Evolutionary conservation across 2,329 filamentous ascomycete genomes (phyloP).

Genomic region (Lasiodiplodia hormozganensis): DNA sequence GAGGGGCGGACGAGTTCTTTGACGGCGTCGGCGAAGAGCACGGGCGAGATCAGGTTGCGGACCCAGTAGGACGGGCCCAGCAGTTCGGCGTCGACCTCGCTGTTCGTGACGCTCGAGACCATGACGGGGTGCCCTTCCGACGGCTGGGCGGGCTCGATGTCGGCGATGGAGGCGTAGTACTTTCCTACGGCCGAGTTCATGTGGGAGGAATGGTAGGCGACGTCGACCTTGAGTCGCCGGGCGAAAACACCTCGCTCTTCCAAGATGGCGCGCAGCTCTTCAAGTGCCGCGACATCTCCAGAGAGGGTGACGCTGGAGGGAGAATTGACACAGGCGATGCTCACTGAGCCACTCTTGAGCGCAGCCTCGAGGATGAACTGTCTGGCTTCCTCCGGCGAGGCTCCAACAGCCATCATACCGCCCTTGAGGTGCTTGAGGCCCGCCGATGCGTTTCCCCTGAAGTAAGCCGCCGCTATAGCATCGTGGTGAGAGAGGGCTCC

Average conservation of each 20-base stretch:
- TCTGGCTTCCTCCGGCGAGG: conserved; percentile 29
- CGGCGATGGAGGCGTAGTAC: conserved; percentile 25
- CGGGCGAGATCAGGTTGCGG: conserved; percentile 24
- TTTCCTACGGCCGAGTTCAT: conserved; percentile 28
- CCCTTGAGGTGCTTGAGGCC: neutral
- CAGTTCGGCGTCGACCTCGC: neutral
- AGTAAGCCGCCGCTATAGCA: conserved; percentile 30
- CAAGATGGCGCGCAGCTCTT: conserved; percentile 1
- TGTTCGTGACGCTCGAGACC: conserved; percentile 16
- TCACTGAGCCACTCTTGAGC: conserved; percentile 5
- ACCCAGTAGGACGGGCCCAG: conserved; percentile 12
- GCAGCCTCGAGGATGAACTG: conserved; percentile 23
- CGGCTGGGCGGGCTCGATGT: neutral
- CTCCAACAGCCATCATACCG: conserved; percentile 41
- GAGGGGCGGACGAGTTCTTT: neutral
- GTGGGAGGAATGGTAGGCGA: conserved; percentile 33
- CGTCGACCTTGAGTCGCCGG: conserved; percentile 30
- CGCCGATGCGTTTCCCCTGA: conserved; percentile 17
- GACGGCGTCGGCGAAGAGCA: conserved; percentile 31
- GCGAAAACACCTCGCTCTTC: conserved; percentile 31
- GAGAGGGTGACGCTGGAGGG: conserved; percentile 22
- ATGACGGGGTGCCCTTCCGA: neutral
- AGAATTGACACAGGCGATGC: conserved; percentile 33
- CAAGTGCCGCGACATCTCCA: neutral
- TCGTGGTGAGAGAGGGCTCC: conserved; percentile 27